phyloP scores from a whole-genome alignment of 345 rosid genomes.

The Eucalyptus regnans region DNA sequence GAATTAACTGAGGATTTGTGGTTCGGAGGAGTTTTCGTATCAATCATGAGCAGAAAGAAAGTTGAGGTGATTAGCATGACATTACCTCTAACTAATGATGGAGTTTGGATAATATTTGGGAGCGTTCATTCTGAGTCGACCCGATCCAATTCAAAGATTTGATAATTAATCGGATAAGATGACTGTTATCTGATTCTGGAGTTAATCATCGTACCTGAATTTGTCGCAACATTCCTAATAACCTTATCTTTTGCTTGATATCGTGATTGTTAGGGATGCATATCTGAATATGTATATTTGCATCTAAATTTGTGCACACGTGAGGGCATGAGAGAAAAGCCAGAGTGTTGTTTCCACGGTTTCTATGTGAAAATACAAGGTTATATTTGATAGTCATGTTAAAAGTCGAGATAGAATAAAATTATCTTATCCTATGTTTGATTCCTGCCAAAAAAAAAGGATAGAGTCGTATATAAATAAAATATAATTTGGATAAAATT shows the following conservation, averaged over 20 bases:
- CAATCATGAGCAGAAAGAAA: not conserved
- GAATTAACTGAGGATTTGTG: not conserved
- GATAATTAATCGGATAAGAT: not conserved
- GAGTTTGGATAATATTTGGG: not conserved
- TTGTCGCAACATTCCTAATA: not conserved
- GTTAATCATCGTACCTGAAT: not conserved
- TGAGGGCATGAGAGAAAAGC: not conserved
- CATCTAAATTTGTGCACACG: not conserved
- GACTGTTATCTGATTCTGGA: not conserved
- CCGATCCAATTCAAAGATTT: not conserved
- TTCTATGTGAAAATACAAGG: not conserved
- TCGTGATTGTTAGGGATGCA: not conserved
- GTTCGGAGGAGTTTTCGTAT: not conserved
- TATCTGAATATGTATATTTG: not conserved
- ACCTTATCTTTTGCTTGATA: not conserved
- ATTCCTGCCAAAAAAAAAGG: not conserved
- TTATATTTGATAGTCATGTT: no score
- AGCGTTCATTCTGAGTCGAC: not conserved
- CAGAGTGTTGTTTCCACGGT: not conserved
- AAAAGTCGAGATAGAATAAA: not conserved
- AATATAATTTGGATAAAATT: no score
- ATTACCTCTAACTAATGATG: not conserved
- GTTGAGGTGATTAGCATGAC: not conserved
- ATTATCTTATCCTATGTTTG: accelerated
- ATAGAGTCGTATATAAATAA: no score